phyloP scores from a whole-genome alignment of 1,139 yeast genomes.

The Taiozyma onychis region DNA sequence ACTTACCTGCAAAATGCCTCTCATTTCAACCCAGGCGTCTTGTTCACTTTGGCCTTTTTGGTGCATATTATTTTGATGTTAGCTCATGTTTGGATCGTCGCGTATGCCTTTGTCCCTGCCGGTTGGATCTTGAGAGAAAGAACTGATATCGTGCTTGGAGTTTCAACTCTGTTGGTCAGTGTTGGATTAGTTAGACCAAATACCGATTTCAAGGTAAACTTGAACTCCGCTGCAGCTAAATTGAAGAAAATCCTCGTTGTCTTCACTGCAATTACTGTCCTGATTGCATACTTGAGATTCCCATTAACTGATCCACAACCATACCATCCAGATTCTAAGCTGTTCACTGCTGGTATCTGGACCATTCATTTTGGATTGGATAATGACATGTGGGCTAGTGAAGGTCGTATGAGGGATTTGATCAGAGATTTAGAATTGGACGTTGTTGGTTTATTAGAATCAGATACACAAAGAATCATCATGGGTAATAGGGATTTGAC shows the following conservation, averaged over 20 bases:
- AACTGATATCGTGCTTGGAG: constrained; percentile 63
- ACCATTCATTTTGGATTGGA: constrained; percentile 96
- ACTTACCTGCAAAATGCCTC: constrained; percentile 52
- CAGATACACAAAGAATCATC: constrained; percentile 88
- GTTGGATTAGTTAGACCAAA: constrained; percentile 24
- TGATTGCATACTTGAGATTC: constrained; percentile 52
- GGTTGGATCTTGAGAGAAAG: constrained; percentile 86
- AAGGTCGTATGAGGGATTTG: constrained; percentile 80
- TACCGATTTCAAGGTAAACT: constrained; percentile 2
- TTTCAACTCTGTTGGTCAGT: constrained; percentile 43
- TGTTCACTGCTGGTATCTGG: constrained; percentile 96
- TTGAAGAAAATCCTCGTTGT: constrained; percentile 15
- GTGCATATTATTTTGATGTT: constrained; percentile 52
- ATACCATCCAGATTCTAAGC: constrained; percentile 65
- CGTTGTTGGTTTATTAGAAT: constrained; percentile 83
- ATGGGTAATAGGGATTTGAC: constrained; percentile 96
- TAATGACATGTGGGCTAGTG: constrained; percentile 98
- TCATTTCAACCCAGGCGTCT: constrained; percentile 51
- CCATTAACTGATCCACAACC: constrained; percentile 61
- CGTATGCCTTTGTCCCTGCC: constrained; percentile 96
- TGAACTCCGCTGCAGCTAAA: constrained; percentile 11
- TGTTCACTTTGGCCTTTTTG: constrained; percentile 55
- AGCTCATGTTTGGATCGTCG: constrained; percentile 95
- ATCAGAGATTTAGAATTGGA: constrained; percentile 84
- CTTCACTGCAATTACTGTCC: constrained; percentile 21